Evolutionary conservation across 306 rosid genomes (phyloP), one percentile per base, ranked within the genome.

Genomic region (Quercus robur): DNA sequence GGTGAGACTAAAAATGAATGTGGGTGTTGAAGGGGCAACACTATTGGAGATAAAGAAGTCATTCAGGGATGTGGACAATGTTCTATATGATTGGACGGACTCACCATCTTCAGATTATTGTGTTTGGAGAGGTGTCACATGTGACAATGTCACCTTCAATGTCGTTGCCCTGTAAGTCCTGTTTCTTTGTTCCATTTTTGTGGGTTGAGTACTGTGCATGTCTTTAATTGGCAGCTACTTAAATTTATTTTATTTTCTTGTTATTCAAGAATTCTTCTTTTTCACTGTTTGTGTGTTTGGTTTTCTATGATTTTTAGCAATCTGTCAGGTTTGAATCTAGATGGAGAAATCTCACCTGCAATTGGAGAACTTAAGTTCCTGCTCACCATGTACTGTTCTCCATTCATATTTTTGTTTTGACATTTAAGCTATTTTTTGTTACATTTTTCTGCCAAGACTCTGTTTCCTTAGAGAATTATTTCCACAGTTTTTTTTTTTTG

Each of bases 301-400:
- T 49, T 49, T 62, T 61, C 30, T 78, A 55, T 85, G 54, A 21
- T 84, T 70, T 80, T 79, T 86, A 96, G 99, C 74, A 96, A 96
- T 82, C 92, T 96, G 46, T 90, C 99, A 1, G 89, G 97, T 25
- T 82, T 93, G 54, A 96, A 90, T 86, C 97, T 96, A 73, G 97
- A 87, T 31, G 99, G 99, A 1, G 98, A 96, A 87, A 89, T 96
- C 77, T 93, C 99, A 68, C 93, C 98, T 58, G 89, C 97, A 21
- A 80, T 96, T 7, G 99, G 99, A 28, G 83, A 68, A 23, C 97
- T 96, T n/a, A 83, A 90, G 78, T 79, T 88, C 86, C 89, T 93
- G 83, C 87, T 88, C 73, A 81, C 90, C 28, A 80, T 96, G 99
- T 96, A 89, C 59, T 17, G 54, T 31, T 58, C 59, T 82, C 75